Conservation (phyloP, 2,329 filamentous ascomycete species). For the Diaporthe citriasiana region DNA sequence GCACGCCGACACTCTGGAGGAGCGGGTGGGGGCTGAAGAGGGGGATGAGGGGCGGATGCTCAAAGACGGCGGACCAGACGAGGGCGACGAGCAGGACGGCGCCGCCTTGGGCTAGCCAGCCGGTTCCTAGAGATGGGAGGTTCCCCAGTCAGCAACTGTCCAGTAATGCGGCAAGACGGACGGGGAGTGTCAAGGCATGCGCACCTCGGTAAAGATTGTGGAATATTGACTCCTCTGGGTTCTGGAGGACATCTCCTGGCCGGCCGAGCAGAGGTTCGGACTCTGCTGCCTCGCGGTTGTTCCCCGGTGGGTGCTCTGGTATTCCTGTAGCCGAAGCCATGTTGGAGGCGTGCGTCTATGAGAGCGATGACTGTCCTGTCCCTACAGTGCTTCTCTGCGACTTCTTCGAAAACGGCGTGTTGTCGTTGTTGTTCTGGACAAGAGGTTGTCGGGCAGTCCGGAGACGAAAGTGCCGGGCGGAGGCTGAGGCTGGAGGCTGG, state of each 20-base stretch:
- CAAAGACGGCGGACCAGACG: constrained; percentile 84
- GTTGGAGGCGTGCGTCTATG: neutral
- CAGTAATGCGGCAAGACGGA: constrained; percentile 27
- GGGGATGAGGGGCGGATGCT: constrained; percentile 70
- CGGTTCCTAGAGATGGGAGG: constrained; percentile 74
- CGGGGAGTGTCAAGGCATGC: constrained; percentile 41
- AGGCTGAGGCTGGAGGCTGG: constrained; percentile 16
- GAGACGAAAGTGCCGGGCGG: neutral
- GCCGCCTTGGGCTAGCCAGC: constrained; percentile 83
- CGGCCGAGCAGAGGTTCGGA: constrained; percentile 79
- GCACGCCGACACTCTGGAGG: constrained; percentile 74
- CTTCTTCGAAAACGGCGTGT: neutral
- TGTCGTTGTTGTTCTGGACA: neutral
- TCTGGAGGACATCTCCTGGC: constrained; percentile 81
- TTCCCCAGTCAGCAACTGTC: constrained; percentile 28
- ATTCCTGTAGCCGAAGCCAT: constrained; percentile 81
- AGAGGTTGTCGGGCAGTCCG: neutral
- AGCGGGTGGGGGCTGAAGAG: constrained; percentile 93
- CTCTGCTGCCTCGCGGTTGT: constrained; percentile 59
- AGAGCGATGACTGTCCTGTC: neutral
- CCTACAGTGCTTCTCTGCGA: neutral
- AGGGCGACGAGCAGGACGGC: constrained; percentile 81
- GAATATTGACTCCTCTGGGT: constrained; percentile 72
- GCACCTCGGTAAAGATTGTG: constrained; percentile 83
- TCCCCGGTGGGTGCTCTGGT: constrained; percentile 64